Percentiles rank a stretch among this genome's conserved stretches.
These are phyloP conservation scores for Colletotrichum gloeosporioides DNA, from an alignment of 2,329 filamentous ascomycete species.

Conservation along the genomic window DNA sequence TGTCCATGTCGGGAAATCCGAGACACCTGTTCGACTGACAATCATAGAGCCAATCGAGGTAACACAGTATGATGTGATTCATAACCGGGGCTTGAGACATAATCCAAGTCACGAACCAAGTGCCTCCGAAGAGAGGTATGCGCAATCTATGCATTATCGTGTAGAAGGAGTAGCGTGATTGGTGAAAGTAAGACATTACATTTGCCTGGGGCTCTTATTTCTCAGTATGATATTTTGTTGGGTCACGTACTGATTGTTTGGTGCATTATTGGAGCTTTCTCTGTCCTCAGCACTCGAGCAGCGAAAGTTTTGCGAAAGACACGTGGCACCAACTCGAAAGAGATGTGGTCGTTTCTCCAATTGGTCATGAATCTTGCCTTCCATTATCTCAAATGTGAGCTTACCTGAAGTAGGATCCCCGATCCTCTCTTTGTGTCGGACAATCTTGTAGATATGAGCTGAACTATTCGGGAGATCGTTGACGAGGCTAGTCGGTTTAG, in stretches of 20 bases:
- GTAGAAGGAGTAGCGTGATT: neutral
- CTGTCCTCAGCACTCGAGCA: neutral
- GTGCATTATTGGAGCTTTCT: neutral
- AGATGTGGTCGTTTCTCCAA: neutral
- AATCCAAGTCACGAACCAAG: neutral
- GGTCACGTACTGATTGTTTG: neutral
- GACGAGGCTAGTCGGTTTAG: neutral
- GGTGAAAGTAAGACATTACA: neutral
- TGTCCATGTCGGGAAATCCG: neutral
- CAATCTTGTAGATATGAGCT: neutral
- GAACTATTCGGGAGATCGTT: no score
- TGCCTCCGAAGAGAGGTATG: neutral
- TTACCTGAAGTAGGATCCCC: neutral
- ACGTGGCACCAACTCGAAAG: neutral
- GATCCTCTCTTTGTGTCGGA: neutral
- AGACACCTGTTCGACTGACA: neutral
- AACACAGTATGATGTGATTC: neutral
- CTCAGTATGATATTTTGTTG: no score
- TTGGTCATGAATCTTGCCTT: neutral
- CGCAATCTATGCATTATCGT: neutral
- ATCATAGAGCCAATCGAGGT: neutral
- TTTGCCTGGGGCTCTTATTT: neutral
- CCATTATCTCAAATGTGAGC: neutral
- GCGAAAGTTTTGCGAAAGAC: neutral
- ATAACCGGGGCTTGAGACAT: neutral